Conservation (phyloP, 805 yeast species). For the Wickerhamiella hasegawae region DNA sequence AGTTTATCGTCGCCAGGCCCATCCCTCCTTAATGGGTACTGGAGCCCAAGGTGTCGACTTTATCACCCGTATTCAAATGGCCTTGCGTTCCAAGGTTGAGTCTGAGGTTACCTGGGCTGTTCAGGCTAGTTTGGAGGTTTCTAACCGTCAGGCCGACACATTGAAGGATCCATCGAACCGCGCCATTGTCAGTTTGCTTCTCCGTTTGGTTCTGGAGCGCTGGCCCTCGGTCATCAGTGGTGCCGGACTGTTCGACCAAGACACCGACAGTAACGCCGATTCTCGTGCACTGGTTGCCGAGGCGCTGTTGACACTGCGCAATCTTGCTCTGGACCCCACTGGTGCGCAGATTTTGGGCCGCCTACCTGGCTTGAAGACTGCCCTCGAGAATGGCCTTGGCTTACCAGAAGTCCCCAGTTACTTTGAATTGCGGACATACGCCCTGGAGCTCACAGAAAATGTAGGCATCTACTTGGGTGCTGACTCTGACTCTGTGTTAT, state of each 20-base stretch:
- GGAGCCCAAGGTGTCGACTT: constrained; percentile 45
- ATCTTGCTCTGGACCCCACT: constrained; percentile 66
- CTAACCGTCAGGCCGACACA: constrained; percentile 34
- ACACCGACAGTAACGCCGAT: constrained; percentile 5
- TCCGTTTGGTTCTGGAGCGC: constrained; percentile 4
- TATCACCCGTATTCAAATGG: constrained; percentile 50
- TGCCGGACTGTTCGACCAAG: neutral
- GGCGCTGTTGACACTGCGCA: constrained; percentile 56
- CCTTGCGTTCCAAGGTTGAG: constrained; percentile 46
- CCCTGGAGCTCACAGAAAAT: constrained; percentile 70
- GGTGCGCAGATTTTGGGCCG: constrained; percentile 66
- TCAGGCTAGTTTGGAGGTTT: constrained; percentile 30
- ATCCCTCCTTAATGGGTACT: constrained; percentile 9
- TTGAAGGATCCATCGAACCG: constrained; percentile 29
- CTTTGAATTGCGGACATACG: constrained; percentile 29
- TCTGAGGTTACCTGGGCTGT: constrained; percentile 63
- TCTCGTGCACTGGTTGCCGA: constrained; percentile 25
- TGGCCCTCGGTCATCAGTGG: constrained; percentile 6
- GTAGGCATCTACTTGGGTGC: constrained; percentile 71
- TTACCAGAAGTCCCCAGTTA: constrained; percentile 13
- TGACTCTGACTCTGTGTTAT: constrained; percentile 53
- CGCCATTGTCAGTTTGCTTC: constrained; percentile 23
- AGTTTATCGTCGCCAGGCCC: constrained; percentile 12
- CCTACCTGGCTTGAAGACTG: constrained; percentile 31
- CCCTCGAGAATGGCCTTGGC: constrained; percentile 25